Evolutionary conservation across 768 basidiomycete species (phyloP), one percentile per base, ranked within the genome.

Genomic region (Rhizopogon vinicolor): DNA sequence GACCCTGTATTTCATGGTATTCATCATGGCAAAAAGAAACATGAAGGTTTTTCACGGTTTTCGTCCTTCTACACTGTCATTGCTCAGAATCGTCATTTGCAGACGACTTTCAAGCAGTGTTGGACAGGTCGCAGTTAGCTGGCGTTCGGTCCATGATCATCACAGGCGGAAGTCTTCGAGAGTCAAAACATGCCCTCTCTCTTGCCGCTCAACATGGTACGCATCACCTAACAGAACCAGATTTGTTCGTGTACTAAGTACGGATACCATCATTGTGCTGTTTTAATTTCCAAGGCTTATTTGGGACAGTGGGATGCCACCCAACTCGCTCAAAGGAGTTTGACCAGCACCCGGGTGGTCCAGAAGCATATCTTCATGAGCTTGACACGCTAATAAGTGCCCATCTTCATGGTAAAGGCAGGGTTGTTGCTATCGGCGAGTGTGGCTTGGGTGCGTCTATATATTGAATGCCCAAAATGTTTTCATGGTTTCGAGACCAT

Each of bases 301-400:
- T 84, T 65, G 82, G 86, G 16, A 92, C 91, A 1, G 80, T 85
- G 7, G 91, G 91, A 18, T 86, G 87, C 57, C 91, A 93, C 68
- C 91, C 91, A 0, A 91, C 89, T 14, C 84, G 87, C 18, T 81
- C 86, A 1, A 68, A 60, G 7, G 87, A 92, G 64, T 89, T 91
- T 54, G 84, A 86, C 35, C 68, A 73, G 53, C 77, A 77, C 63
- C 67, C 71, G 2, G 78, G 68, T 13, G 88, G 88, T 0, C 78
- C 80, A 0, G 77, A 80, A 1, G 82, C 73, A 3, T 93, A 92
- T 64, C 67, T 91, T 10, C 58, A 70, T 8, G 82, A 77, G 16
- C 72, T 93, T 31, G 82, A 85, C 56, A 65, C 72, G 25, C 63
- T 91, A 3, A 77, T 89, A 18, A 66, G 65, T 25, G 62, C 68